Conservation (phyloP, 768 basidiomycete genomes). For the Gelatoporia subvermispora region DNA sequence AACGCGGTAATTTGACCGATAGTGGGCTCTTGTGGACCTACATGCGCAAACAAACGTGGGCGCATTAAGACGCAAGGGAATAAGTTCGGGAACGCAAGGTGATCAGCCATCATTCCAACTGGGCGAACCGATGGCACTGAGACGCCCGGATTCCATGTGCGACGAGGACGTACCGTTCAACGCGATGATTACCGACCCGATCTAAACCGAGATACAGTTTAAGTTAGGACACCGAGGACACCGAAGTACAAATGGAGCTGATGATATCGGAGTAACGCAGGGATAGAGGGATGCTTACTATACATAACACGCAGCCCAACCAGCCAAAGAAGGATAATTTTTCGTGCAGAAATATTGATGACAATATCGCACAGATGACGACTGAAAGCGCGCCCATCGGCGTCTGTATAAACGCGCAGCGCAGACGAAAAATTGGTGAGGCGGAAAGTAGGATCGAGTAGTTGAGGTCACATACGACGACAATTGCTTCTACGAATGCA, state of each 20-base stretch:
- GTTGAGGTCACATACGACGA: conserved; percentile 59
- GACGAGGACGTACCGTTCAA: conserved; percentile 59
- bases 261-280: background rate
- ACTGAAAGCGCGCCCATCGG: conserved; percentile 96
- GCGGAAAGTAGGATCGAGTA: background rate
- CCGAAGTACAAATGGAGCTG: conserved; percentile 3
- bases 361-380: conserved; percentile 89
- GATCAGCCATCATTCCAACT: no score
- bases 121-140: no score
- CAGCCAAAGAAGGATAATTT: conserved; percentile 94
- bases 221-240: background rate
- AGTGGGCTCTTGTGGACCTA: conserved; percentile 66
- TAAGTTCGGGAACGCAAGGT: background rate
- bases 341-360: conserved; percentile 91
- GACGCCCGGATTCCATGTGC: background rate
- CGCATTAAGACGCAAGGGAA: conserved; percentile 2
- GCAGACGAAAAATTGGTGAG: background rate
- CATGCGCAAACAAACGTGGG: background rate
- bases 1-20: conserved; percentile 70
- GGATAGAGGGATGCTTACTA: conserved; percentile 44
- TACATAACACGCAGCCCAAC: conserved; percentile 89
- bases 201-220: conserved; percentile 30
- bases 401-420: conserved; percentile 44
- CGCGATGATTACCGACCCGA: conserved; percentile 86
- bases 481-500: conserved; percentile 87